Base-by-base conservation (phyloP, 441 rosid species). In the Cnidoscolus chayamansa region DNA sequence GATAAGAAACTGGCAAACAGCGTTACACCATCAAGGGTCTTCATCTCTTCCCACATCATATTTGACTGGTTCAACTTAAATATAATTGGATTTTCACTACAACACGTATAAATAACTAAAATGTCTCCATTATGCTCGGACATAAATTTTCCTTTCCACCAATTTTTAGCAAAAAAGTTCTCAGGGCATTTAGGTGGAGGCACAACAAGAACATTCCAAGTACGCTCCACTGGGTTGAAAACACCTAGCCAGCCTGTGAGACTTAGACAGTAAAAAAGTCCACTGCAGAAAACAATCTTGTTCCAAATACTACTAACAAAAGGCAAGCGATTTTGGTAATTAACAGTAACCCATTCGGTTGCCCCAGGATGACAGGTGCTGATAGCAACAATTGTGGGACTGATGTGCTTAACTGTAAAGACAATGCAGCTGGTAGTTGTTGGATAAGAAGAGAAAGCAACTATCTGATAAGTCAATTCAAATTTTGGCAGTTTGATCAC, bases 91-190 rank as follows among this genome's bases (percentile, higher is more conserved):
- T 78, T 82, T 69, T 82, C 85, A 60, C 83, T 78, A 63, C 77
- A 72, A 70, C 83, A 86, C 13, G 92, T 83, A 68, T 86, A 86
- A 45, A 86, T 78, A 54, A 88, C 86, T 50, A 88, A 55, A 74
- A 87, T 81, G 45, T 87, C 87, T 67, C 88, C 91, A 35, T 85
- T 63, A 65, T 78, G 84, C 81, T 86, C 87, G 4, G 83, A 62
- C 89, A 87, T 80, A 72, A 83, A 87, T 71, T 81, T 86, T 16
- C 91, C 89, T 72, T 87, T 87, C 88, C 88, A 84, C 88, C 87
- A 83, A 74, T 84, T 75, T 72, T 83, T 81, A 19, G 83, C 80
- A 25, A 78, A 80, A 68, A 84, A 86, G 35, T 79, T 81, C n/a
- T 80, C 83, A 0, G 91, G 89, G 67, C 84, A 84, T 64, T 81